Base-by-base conservation (phyloP, 2,329 filamentous ascomycete genomes). In the Pezicula rhizophila region DNA sequence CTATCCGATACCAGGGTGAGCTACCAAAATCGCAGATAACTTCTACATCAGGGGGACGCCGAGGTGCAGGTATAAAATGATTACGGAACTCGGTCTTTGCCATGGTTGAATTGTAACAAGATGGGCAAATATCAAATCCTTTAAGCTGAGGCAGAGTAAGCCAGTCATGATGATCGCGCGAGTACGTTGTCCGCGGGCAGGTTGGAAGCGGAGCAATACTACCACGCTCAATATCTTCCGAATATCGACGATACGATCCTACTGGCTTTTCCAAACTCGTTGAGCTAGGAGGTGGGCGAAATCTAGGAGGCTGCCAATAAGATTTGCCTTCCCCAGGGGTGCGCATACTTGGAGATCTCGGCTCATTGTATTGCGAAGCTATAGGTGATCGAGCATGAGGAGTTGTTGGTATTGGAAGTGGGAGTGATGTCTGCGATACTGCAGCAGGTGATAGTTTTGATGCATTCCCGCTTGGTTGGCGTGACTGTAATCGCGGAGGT, bases 81-180 rank as follows among this genome's bases (percentile, higher is more conserved):
- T 78, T 73, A 2, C 80, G 75, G 62, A 87, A 95, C 17, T 79
- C 74, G 0, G 87, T 86, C 20, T 78, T 72, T 12, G 75, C 76
- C 56, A 92, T 89, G 8, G 89, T 78, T 5, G 76, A 75, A 2
- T 77, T 74, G 64, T 87, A 89, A 68, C 92, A 97, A 11, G 79
- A 80, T 0, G 89, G 87, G 59, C 92, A 96, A 41, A 96, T 85
- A 53, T 88, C 81, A 57, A 96, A 86, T 51, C 79, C 79, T 11
- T 82, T 77, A 52, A 83, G 79, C 12, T 81, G 79, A 4, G 80
- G 80, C 4, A 96, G 73, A 0, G 85, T 91, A 52, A 90, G 82
- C 88, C 91, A 96, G 60, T 93, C 89, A 53, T 84, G 73, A 52
- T 83, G 77, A 2, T 83, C 82, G 8, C 77, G 70, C 11, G 80